These are phyloP conservation scores for Tylopilus sp. DNA, from an alignment of 768 basidiomycete genomes.

Conservation along the genomic window DNA sequence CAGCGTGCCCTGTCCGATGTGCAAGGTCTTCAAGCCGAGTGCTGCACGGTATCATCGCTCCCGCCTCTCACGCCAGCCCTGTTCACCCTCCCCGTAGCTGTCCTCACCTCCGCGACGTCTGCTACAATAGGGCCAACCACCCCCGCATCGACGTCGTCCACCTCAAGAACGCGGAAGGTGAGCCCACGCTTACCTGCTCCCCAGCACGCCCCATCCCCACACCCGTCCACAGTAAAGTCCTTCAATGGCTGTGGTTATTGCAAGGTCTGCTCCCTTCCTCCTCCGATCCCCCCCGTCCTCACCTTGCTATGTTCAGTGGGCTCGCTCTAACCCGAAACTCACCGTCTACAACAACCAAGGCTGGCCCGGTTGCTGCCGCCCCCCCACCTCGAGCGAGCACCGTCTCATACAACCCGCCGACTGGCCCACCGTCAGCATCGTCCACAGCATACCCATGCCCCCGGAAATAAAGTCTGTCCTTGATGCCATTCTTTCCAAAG, in stretches of 20 bases:
- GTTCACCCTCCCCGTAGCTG: constrained; percentile 46
- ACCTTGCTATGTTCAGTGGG: constrained; percentile 55
- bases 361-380: constrained; percentile 89
- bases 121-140: constrained; percentile 69
- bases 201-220: constrained; percentile 9
- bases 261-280: constrained; percentile 53
- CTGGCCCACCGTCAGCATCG: constrained; percentile 75
- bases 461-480: constrained; percentile 65
- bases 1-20: constrained; percentile 74
- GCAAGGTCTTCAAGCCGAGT: constrained; percentile 72
- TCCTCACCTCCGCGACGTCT: constrained; percentile 72
- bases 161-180: constrained; percentile 87
- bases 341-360: constrained; percentile 66
- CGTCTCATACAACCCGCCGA: constrained; percentile 66
- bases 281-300: constrained; percentile 24
- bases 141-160: constrained; percentile 76
- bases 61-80: constrained; percentile 13
- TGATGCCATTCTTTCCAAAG: constrained; percentile 48
- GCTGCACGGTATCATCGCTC: constrained; percentile 44
- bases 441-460: constrained; percentile 74
- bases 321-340: constrained; percentile 54
- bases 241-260: constrained; percentile 89
- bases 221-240: constrained; percentile 53
- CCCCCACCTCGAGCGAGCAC: constrained; percentile 58
- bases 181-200: constrained; percentile 20